Evolutionary conservation across 2,329 filamentous ascomycete genomes (phyloP), one percentile per base, ranked within the genome.

Genomic region (Neonectria ditissima): DNA sequence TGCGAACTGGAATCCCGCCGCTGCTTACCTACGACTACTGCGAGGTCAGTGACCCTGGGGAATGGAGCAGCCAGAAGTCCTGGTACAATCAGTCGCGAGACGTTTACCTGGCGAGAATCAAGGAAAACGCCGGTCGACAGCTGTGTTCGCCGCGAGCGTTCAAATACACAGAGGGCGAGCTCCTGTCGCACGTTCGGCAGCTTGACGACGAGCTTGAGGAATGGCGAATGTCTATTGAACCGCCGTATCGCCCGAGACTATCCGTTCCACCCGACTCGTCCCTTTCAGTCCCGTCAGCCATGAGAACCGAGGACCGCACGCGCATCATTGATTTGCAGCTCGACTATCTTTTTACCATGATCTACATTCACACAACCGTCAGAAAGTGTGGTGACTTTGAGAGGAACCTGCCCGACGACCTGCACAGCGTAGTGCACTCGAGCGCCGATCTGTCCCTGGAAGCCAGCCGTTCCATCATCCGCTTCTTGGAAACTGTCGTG

Each of bases 161-260:
- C 5, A 63, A 58, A 34, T 62, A 66, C 8, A 66, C 64, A 0
- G 74, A 76, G 2, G 60, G 69, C 3, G 65, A 76, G 20, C 59
- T 76, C 0, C 57, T 76, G 1, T 54, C 68, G 0, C 62, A 67
- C 3, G 72, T 77, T 51, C 71, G 75, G 5, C 66, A 74, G 22
- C 50, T 77, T 1, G 75, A 77, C 6, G 66, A 76, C 22, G 74
- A 77, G n/a, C 67, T 77, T 18, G 75, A 77, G 51, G 62, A 63
- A n/a, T 77, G 75, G 75, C 66, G 75, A 5, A 44, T 76, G n/a
- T 72, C 73, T 0, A 55, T 77, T 1, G 55, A 55, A 18, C 55
- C 53, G 26, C 66, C 58, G 2, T 69, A 66, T 48, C 63, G 66
- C 7, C 66, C 66, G 3, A 45, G 66, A 6, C 28, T 68, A 5